Conservation (phyloP, 345 rosid genomes). For the Bruguiera parviflora region DNA sequence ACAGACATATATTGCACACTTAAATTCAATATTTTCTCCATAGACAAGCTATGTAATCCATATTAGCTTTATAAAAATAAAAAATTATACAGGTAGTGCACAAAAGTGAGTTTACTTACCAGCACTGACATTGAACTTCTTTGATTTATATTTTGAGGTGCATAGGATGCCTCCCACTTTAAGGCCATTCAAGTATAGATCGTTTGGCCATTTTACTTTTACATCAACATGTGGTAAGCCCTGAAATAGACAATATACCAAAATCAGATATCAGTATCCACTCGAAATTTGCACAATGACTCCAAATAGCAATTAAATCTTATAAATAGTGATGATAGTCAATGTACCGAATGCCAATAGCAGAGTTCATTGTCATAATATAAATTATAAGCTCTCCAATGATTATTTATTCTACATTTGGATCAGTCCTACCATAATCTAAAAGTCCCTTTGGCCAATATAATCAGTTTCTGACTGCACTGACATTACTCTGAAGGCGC, state of each 20-base stretch:
- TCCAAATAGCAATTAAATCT: no score
- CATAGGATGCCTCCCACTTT: slow-evolving; percentile 92
- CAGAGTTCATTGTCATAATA: no score
- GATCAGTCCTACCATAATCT: no score
- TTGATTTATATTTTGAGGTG: slow-evolving; percentile 73
- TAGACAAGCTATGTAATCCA: slow-evolving; percentile 1
- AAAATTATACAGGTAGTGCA: background rate
- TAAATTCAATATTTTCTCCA: no score
- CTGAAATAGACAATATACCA: slow-evolving; percentile 41
- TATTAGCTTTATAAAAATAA: background rate
- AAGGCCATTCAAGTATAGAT: slow-evolving; percentile 79
- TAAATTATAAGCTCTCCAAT: no score
- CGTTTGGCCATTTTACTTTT: slow-evolving; percentile 97
- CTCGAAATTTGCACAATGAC: no score
- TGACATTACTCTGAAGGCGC: no score
- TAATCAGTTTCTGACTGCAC: no score
- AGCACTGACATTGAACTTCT: slow-evolving; percentile 79
- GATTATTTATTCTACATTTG: no score
- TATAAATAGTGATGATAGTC: background rate
- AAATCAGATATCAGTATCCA: slow-evolving; percentile 8
- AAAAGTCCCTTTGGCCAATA: no score
- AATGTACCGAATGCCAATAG: background rate
- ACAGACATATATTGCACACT: no score
- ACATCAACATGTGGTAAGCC: slow-evolving; percentile 64
- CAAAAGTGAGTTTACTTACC: slow-evolving; percentile 36